phyloP scores from a whole-genome alignment of 1,139 yeast species.

The Pichia sp. region DNA sequence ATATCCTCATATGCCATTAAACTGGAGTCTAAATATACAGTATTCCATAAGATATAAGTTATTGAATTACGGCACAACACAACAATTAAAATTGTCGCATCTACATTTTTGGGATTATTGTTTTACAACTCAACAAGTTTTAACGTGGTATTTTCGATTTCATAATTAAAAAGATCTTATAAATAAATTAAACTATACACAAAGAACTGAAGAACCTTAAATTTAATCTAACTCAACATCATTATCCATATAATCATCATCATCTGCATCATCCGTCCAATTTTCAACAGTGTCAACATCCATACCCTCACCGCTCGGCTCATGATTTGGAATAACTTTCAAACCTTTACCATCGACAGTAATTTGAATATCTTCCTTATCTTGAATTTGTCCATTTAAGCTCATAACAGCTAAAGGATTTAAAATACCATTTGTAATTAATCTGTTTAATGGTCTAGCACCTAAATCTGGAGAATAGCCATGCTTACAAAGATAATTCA shows the following conservation, averaged over 20 bases:
- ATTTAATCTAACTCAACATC: conserved; percentile 39
- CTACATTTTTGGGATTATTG: no score
- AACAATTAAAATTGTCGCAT: no score
- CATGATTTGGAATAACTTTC: conserved; percentile 83
- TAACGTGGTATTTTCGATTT: no score
- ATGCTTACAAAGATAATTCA: conserved; percentile 70
- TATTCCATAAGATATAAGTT: no score
- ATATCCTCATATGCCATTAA: no score
- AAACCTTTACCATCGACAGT: conserved; percentile 50
- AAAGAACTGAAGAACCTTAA: not conserved
- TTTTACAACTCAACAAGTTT: no score
- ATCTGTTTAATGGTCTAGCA: conserved; percentile 94
- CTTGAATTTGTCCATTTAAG: conserved; percentile 78
- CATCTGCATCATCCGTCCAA: conserved; percentile 57
- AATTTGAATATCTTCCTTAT: conserved; percentile 76
- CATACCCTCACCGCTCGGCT: conserved; percentile 40
- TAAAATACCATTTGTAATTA: conserved; percentile 81
- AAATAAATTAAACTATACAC: not conserved
- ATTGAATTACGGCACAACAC: no score
- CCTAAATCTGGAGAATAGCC: conserved; percentile 94
- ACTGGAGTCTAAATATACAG: no score
- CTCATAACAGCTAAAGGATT: conserved; percentile 84
- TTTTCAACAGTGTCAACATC: conserved; percentile 49
- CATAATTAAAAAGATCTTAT: not conserved
- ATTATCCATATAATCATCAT: conserved; percentile 34